Percentiles rank a stretch among this genome's conserved stretches.
Conservation (phyloP, 2,329 filamentous ascomycete species). For the Ambrosiella beaveri region DNA sequence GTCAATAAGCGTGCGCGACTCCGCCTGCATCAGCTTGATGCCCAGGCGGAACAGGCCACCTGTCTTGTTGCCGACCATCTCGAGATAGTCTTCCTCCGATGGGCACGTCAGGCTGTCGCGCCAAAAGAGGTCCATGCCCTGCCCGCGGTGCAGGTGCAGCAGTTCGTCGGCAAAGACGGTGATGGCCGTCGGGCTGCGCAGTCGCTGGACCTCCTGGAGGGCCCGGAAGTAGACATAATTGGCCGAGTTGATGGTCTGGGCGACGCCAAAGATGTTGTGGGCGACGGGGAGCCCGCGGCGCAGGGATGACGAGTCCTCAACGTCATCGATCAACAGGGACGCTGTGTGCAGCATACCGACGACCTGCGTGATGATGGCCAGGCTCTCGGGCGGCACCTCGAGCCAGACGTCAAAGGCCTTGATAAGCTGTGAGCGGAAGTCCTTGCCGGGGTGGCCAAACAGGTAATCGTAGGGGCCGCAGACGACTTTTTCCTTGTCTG, state of each 20-base stretch:
- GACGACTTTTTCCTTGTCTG: constrained; percentile 61
- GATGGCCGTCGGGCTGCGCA: constrained; percentile 50
- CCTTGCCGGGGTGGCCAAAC: constrained; percentile 62
- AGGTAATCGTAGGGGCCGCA: constrained; percentile 69
- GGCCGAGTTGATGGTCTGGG: constrained; percentile 79
- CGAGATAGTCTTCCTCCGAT: constrained; percentile 76
- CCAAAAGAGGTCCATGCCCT: constrained; percentile 88
- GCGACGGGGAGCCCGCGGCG: constrained; percentile 68
- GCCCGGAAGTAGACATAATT: constrained; percentile 81
- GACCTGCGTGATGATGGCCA: constrained; percentile 61
- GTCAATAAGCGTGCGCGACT: constrained; percentile 40
- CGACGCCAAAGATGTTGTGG: constrained; percentile 67
- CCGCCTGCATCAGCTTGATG: constrained; percentile 76
- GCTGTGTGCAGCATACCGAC: constrained; percentile 77
- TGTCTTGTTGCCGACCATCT: constrained; percentile 87
- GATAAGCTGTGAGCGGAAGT: constrained; percentile 66
- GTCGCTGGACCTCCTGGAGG: constrained; percentile 53
- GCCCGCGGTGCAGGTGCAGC: constrained; percentile 67
- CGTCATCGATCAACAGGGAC: constrained; percentile 70
- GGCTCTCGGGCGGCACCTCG: constrained; percentile 49
- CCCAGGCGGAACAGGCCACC: constrained; percentile 72
- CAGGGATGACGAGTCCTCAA: constrained; percentile 64
- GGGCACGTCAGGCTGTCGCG: constrained; percentile 69
- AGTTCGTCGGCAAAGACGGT: constrained; percentile 67
- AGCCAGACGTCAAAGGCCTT: constrained; percentile 68